These are phyloP conservation scores for Quercus agrifolia DNA, from an alignment of 306 rosid species.

Conservation along the genomic window DNA sequence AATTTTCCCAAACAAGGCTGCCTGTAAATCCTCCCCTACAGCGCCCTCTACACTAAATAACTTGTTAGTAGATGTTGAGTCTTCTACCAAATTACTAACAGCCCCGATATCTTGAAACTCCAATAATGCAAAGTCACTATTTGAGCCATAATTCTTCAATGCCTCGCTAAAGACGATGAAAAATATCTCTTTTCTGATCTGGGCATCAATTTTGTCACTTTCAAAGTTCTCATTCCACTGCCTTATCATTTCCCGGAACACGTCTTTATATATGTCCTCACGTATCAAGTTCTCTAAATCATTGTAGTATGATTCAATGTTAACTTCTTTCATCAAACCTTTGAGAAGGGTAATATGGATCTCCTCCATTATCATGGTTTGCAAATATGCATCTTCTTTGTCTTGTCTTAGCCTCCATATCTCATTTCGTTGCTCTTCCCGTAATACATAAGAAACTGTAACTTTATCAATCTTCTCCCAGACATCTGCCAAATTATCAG, in stretches of 20 bases:
- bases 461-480: slow-evolving; percentile 37
- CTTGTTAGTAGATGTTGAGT: slow-evolving; percentile 5
- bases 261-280: slow-evolving; percentile 25
- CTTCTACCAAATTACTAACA: slow-evolving; percentile 4
- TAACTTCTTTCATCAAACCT: slow-evolving; percentile 25
- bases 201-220: slow-evolving; percentile 33
- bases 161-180: slow-evolving; percentile 29
- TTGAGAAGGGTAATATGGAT: slow-evolving; percentile 22
- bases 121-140: slow-evolving; percentile 9
- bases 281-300: slow-evolving; percentile 41
- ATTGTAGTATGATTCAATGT: background rate
- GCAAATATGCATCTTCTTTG: slow-evolving; percentile 27
- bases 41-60: slow-evolving; percentile 19
- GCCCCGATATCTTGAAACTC: slow-evolving; percentile 7
- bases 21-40: slow-evolving; percentile 38
- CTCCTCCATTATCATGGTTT: slow-evolving; percentile 21
- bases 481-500: slow-evolving; percentile 23
- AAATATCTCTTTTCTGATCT: slow-evolving; percentile 40
- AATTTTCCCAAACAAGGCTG: slow-evolving; percentile 30
- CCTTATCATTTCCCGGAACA: slow-evolving; percentile 29
- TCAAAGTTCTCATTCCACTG: slow-evolving; percentile 45
- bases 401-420: slow-evolving; percentile 20
- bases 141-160: slow-evolving; percentile 22
- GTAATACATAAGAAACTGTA: slow-evolving; percentile 12
- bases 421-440: slow-evolving; percentile 23